These are phyloP conservation scores for Penicillium vulpinum DNA, from an alignment of 2,329 filamentous ascomycete species.

Conservation along the genomic window DNA sequence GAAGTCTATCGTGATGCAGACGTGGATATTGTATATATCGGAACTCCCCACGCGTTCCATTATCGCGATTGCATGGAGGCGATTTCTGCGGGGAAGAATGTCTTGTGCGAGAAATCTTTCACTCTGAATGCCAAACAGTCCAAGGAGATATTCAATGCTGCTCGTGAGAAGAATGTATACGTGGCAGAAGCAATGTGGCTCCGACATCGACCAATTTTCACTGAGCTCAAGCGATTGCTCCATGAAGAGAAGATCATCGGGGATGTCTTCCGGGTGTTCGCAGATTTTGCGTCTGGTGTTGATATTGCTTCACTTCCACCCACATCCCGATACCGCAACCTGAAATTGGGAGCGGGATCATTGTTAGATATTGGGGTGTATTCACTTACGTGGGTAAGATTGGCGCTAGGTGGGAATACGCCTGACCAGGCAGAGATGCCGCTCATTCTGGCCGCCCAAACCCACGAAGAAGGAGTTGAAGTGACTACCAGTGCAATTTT, in stretches of 20 bases:
- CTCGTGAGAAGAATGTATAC: constrained; percentile 42
- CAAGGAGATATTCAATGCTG: constrained; percentile 44
- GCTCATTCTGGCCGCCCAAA: background rate
- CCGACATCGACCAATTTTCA: constrained; percentile 9
- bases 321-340: background rate
- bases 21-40: constrained; percentile 56
- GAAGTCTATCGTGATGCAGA: constrained; percentile 18
- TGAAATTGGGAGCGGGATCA: background rate
- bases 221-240: constrained; percentile 6
- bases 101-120: constrained; percentile 34
- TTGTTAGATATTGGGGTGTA: background rate
- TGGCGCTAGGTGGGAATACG: background rate
- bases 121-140: constrained; percentile 41
- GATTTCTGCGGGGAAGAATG: constrained; percentile 30
- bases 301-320: background rate
- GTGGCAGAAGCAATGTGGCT: constrained; percentile 50
- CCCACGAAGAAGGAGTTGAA: background rate
- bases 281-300: background rate
- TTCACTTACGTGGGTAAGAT: background rate
- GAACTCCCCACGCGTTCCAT: constrained; percentile 43
- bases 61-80: constrained; percentile 49
- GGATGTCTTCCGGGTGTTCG: constrained; percentile 4
- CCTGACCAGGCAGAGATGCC: background rate
- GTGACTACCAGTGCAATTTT: background rate
- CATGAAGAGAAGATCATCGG: constrained; percentile 12